Conservation (phyloP, 495 filamentous ascomycete genomes). For the Aspergillus homomorphus region DNA sequence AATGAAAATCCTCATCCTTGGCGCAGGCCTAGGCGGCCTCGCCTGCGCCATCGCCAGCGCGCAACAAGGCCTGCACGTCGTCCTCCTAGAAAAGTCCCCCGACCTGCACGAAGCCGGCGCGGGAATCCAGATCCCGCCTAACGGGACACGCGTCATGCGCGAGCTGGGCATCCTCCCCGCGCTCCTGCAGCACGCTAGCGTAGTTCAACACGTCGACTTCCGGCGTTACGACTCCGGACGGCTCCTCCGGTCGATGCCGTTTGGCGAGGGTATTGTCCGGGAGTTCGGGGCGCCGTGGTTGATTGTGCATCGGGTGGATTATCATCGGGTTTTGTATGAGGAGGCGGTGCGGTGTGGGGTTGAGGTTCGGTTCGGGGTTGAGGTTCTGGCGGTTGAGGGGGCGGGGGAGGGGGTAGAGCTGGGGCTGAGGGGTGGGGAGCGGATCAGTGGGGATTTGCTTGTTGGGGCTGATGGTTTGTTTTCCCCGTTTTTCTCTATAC, state of each 20-base stretch:
- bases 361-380: conserved; percentile 2
- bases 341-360: conserved; percentile 49
- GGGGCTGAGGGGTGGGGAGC: conserved; percentile 6
- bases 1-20: conserved; percentile 47
- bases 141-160: conserved; percentile 44
- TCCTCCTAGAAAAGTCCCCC: conserved; percentile 54
- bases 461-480: conserved; percentile 18
- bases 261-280: conserved; percentile 15
- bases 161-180: conserved; percentile 45
- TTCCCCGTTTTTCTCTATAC: conserved; percentile 13
- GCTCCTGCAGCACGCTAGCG: conserved; percentile 38
- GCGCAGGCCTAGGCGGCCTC: conserved; percentile 48
- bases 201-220: conserved; percentile 49
- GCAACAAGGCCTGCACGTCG: conserved; percentile 53
- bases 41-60: conserved; percentile 56
- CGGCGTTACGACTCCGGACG: conserved; percentile 51
- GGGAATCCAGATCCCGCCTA: conserved; percentile 54
- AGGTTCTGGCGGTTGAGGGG: conserved; percentile 6
- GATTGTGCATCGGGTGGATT: conserved; percentile 51
- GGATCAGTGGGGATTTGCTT: conserved; percentile 10
- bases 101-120: conserved; percentile 49
- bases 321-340: conserved; percentile 46
- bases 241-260: conserved; percentile 33
- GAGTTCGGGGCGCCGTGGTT: conserved; percentile 27
- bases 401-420: conserved; percentile 1